These are phyloP conservation scores for Tripterygium wilfordii DNA, from an alignment of 177 flowering plant species.

Conservation along the genomic window DNA sequence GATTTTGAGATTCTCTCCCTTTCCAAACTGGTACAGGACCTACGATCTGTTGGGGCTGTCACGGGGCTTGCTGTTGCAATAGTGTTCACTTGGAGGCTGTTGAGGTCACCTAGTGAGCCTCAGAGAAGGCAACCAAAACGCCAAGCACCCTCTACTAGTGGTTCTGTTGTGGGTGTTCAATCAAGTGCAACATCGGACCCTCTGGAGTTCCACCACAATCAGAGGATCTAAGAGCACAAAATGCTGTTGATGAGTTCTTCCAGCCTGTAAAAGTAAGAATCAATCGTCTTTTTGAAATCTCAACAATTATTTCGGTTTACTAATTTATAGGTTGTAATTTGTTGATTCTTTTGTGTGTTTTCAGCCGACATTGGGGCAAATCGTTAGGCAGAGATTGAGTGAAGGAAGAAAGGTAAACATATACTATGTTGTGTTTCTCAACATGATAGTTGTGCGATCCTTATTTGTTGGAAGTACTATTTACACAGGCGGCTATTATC, in stretches of 20 bases:
- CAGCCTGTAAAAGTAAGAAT: conserved; percentile 67
- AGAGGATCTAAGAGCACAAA: conserved; percentile 57
- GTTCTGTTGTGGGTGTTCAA: conserved; percentile 37
- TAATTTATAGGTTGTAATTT: too few relatives aligned
- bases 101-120: conserved; percentile 53
- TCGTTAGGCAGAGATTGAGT: conserved; percentile 77
- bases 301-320: too few relatives aligned
- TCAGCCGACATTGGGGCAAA: conserved; percentile 84
- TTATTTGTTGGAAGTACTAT: too few relatives aligned
- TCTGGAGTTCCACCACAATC: conserved; percentile 36
- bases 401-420: conserved; percentile 87
- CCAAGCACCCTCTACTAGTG: conserved; percentile 38
- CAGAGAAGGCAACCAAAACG: conserved; percentile 70
- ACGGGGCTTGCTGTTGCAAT: conserved; percentile 85
- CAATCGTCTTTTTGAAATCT: neutral
- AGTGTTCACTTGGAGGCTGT: conserved; percentile 75
- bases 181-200: conserved; percentile 25
- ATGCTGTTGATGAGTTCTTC: conserved; percentile 75
- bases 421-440: neutral
- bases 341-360: conserved; percentile 5
- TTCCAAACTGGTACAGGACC: conserved; percentile 40
- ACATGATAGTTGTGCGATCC: neutral
- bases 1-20: conserved; percentile 6
- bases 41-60: conserved; percentile 65
- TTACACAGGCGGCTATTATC: too few relatives aligned